A percentile compares a stretch with the other conserved stretches of the same genome.
These are phyloP conservation scores for Physaria fendleri DNA, from an alignment of 345 rosid genomes.

Conservation along the genomic window DNA sequence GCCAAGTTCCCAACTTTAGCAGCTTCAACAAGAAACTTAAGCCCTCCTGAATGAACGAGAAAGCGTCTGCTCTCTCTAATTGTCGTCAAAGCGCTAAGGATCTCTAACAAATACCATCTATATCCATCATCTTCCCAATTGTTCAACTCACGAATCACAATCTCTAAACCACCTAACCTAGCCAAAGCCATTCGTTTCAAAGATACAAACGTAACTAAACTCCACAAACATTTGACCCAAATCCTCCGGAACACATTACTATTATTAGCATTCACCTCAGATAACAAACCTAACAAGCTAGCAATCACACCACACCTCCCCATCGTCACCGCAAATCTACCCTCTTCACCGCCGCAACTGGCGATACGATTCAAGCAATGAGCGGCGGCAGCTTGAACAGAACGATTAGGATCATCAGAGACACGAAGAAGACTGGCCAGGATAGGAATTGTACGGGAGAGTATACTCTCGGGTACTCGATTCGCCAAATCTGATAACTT, in stretches of 20 bases:
- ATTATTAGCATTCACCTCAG: constrained; percentile 15
- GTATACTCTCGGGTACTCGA: constrained; percentile 28
- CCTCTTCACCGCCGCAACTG: constrained; percentile 26
- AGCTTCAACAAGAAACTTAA: constrained; percentile 50
- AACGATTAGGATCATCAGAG: constrained; percentile 18
- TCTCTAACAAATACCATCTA: constrained; percentile 47
- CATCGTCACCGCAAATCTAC: constrained; percentile 34
- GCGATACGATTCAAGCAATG: constrained; percentile 45
- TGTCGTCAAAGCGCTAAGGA: constrained; percentile 49
- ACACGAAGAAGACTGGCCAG: constrained; percentile 32
- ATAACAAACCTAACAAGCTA: constrained; percentile 37
- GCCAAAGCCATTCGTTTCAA: constrained; percentile 32
- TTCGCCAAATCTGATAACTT: constrained; percentile 33
- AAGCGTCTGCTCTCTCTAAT: constrained; percentile 44
- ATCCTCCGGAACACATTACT: constrained; percentile 5
- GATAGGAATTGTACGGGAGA: constrained; percentile 32
- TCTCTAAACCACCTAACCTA: constrained; percentile 43
- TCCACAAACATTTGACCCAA: constrained; percentile 41
- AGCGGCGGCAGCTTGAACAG: constrained; percentile 34
- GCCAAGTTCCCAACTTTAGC: constrained; percentile 41
- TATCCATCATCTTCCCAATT: constrained; percentile 25
- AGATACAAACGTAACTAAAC: constrained; percentile 41
- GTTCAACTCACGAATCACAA: constrained; percentile 35
- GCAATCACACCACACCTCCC: constrained; percentile 40
- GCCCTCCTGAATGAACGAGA: constrained; percentile 36